Base-by-base conservation (phyloP, 768 basidiomycete species). In the Pleurotus sapidus region DNA sequence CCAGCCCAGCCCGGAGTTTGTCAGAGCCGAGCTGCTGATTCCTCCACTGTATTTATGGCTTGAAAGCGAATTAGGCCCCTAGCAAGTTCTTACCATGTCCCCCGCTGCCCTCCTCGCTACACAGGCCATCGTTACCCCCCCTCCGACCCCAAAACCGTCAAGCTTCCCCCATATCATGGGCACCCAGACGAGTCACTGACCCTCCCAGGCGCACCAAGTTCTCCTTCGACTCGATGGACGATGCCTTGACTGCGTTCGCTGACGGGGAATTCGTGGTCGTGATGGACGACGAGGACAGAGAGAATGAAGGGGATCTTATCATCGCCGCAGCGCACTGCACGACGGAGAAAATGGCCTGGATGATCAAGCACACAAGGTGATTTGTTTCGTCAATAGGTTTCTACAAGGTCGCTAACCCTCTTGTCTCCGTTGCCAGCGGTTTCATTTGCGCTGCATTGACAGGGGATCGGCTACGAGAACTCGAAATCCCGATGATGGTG, bases 321-420 rank as follows among this genome's bases (percentile, higher is more conserved):
- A 89, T 94, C 66, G 86, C 96, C 12, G 97, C 86, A 2, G 79
- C 80, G 23, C 82, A 86, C 51, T 87, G 92, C 62, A 93, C 95
- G 39, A 92, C 93, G 1, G 92, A 98, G 72, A 92, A 95, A 67
- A 98, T 99, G 97, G 96, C 97, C 0, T 99, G 93, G 93, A 90
- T 99, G 83, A 95, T 99, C 69, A 89, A 90, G 67, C 88, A 95
- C 69, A 93, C 94, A 0, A 97, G 94, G 96, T 95, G 51, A 58
- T 83, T 70, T 43, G 27, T 23, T 38, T 14, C 43, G 15, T 34
- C 20, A 55, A 8, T 37, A 48, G 54, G 54, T 54, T 42, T 56
- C 30, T 37, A 34, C n/a, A 18, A 25, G 17, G 11, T 43, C 42
- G 17, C 27, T 34, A 18, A 15, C 25, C 48, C 42, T 38, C 9